Base-by-base conservation (phyloP, 192 early-diverging fungal species). In the Entomortierella beljakovae region DNA sequence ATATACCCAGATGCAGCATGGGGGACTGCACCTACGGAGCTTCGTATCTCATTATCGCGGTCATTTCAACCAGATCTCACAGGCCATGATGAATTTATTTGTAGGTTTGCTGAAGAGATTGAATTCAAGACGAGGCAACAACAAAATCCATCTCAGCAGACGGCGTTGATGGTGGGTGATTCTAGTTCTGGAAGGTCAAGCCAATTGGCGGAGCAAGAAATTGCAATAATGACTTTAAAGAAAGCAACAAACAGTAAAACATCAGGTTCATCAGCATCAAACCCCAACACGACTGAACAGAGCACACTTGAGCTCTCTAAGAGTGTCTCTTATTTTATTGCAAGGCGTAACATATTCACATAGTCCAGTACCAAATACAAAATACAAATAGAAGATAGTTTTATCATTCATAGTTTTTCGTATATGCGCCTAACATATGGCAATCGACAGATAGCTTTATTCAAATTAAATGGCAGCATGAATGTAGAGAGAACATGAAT, bases 1-100 rank as follows among this genome's bases (percentile, higher is more conserved):
- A 70, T 79, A 16, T 79, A 69, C 4, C 75, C 75, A 0, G 75
- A 79, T 22, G 62, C 67, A 15, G 31, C 48, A 10, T 79, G 75
- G 75, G 67, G 75, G 0, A 64, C 68, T 23, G 25, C 66, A 0
- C 56, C 75, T 0, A 57, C 67, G 3, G 67, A 63, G 43, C 52
- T 79, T 2, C 66, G 75, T 6, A 69, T 79, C 55, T 60, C 75
- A 9, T 38, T 79, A 9, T 57, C 75, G 5, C 54, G 75, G 1
- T 68, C 75, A 6, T 79, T 79, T 26, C 67, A 51, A 20, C 68
- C 75, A 3, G 75, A 79, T 42, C 35, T 79, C 29, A 56, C 64
- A 15, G 75, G 67, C 6, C 75, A 79, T 34, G 75, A 79, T 29
- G 75, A 79, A 51, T 79, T 79, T 49, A 79, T 79, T 23, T 79